Evolutionary conservation across 148 eudicot genomes (phyloP).

Genomic region (Oxyria digyna): DNA sequence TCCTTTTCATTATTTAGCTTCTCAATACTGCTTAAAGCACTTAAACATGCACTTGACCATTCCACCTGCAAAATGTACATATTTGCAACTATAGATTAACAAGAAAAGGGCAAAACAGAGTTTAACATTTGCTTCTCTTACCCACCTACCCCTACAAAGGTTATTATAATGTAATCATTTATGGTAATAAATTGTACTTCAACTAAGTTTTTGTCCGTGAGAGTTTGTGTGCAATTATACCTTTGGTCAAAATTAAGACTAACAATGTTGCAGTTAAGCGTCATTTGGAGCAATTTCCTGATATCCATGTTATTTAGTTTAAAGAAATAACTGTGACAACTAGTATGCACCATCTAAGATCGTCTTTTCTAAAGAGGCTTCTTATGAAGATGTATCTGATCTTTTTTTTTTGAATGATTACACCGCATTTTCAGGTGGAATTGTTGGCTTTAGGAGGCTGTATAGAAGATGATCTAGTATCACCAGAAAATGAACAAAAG

Average conservation of each 20-base stretch:
- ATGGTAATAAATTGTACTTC: background rate
- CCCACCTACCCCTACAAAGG: background rate
- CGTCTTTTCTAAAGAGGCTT: background rate
- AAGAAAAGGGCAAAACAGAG: background rate
- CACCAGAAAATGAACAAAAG: too few relatives aligned
- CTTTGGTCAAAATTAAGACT: background rate
- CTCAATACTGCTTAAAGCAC: conserved; percentile 60
- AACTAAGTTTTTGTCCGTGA: background rate
- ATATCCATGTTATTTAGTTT: background rate
- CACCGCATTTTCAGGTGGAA: background rate
- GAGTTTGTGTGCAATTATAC: background rate
- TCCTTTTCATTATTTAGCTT: conserved; percentile 67
- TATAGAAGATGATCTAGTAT: background rate
- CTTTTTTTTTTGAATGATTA: background rate
- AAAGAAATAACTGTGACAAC: background rate
- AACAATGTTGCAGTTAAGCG: background rate
- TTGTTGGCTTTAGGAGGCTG: background rate
- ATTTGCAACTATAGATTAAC: background rate
- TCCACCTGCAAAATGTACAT: conserved; percentile 43
- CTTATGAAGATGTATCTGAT: background rate
- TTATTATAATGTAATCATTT: background rate
- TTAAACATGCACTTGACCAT: conserved; percentile 62
- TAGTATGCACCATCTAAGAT: background rate
- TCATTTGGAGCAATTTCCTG: background rate
- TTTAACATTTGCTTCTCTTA: background rate